Conservation (phyloP, 2,329 filamentous ascomycete species). For the Zymoseptoria brevis region DNA sequence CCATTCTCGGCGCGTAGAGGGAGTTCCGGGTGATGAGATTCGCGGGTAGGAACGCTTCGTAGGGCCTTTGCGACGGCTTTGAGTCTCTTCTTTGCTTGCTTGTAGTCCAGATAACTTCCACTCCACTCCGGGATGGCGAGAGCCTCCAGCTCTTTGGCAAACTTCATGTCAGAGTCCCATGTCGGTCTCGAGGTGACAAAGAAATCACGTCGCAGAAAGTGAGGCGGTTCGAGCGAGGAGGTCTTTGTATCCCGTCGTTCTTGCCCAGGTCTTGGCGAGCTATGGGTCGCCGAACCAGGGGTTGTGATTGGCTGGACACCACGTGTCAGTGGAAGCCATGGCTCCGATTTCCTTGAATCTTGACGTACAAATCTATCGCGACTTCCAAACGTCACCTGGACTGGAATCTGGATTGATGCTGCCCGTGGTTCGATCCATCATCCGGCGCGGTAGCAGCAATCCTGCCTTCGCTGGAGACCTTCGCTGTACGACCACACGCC, state of each 20-base stretch:
- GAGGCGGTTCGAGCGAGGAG: background rate
- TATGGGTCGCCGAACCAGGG: background rate
- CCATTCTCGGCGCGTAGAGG: background rate
- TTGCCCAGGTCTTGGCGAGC: background rate
- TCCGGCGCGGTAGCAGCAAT: background rate
- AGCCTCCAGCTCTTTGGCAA: conserved; percentile 21
- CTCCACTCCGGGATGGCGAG: conserved; percentile 18
- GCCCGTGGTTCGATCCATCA: background rate
- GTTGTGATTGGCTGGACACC: background rate
- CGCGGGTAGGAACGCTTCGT: conserved; percentile 36
- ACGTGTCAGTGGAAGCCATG: background rate
- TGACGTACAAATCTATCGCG: background rate
- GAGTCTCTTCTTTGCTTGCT: conserved; percentile 80
- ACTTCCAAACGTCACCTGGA: background rate
- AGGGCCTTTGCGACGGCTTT: conserved; percentile 73
- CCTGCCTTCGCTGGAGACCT: background rate
- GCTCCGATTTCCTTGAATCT: background rate
- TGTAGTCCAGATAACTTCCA: conserved; percentile 22
- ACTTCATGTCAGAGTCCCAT: conserved; percentile 18
- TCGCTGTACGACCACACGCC: background rate
- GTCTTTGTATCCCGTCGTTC: background rate
- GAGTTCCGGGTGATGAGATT: background rate
- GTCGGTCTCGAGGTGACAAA: background rate
- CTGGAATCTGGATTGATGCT: background rate
- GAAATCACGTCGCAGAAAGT: background rate